Evolutionary conservation across 1,284 basidiomycete genomes (phyloP).

Genomic region (Sporisorium sorghi): DNA sequence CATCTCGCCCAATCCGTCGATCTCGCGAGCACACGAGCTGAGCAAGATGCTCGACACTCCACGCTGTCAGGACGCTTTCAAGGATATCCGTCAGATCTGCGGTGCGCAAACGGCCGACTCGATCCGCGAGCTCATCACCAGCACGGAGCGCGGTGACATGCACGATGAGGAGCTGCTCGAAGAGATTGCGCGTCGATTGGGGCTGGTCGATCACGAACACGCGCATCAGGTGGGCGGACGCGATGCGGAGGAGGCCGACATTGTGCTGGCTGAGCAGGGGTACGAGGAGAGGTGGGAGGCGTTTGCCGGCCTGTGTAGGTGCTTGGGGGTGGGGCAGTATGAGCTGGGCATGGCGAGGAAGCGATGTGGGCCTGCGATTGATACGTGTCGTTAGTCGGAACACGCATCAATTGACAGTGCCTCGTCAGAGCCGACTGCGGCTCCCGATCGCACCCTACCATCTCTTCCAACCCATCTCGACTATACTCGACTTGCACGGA

Average conservation of each 20-base stretch:
- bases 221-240: slow-evolving; percentile 16
- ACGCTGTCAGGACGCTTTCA: slow-evolving; percentile 14
- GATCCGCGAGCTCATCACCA: slow-evolving; percentile 27
- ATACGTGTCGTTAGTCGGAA: slow-evolving; percentile 16
- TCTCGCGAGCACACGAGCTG: slow-evolving; percentile 35
- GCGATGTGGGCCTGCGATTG: slow-evolving; percentile 47
- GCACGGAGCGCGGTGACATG: slow-evolving; percentile 19
- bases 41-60: slow-evolving; percentile 16
- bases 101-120: not conserved
- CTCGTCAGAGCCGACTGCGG: too few species aligned
- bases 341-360: slow-evolving; percentile 32
- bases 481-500: too few species aligned
- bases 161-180: slow-evolving; percentile 40
- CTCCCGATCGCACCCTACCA: not conserved
- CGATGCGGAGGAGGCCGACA: slow-evolving; percentile 30
- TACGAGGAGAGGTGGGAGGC: slow-evolving; percentile 33
- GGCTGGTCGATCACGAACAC: slow-evolving; percentile 39
- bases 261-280: slow-evolving; percentile 32
- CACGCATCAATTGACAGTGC: too few species aligned
- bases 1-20: slow-evolving; percentile 39
- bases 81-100: not conserved
- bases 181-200: slow-evolving; percentile 16
- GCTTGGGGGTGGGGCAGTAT: slow-evolving; percentile 31
- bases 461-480: not conserved
- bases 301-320: slow-evolving; percentile 25